Base-by-base conservation (phyloP, 2,329 filamentous ascomycete species). In the Dichotomopilus funicola region DNA sequence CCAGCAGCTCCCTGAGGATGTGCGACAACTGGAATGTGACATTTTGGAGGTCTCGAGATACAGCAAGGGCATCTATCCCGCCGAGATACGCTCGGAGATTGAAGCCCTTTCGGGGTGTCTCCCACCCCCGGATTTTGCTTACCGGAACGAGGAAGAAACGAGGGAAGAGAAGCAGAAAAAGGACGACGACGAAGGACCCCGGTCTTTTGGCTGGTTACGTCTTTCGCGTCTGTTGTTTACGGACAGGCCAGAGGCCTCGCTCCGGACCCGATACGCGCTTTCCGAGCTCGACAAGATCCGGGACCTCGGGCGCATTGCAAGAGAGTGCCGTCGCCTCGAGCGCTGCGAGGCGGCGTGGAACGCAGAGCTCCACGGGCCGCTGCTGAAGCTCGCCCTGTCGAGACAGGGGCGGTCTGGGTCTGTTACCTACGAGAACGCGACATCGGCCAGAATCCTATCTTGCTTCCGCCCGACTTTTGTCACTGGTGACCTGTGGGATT, bases 11-110 rank as follows among this genome's bases (percentile, higher is more conserved):
- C 54, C 54, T 13, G 38, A 49, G 19, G 49, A 56, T n/a, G 45
- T 41, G 6, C 44, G 45, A 41, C 33, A 53, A 27, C 54, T 56
- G 38, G 49, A 56, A 12, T 33, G 27, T 11, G 35, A 56, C 45
- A 35, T 44, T 40, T 36, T 36, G 12, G 40, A 33, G 34, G 41
- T 34, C 12, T 31, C 46, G 35, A 49, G 13, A 10, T 41, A 46
- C 42, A 36, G 34, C 19, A 19, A 11, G 43, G 51, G 46, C 43
- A 54, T 57, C 31, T 57, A 51, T 45, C 55, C 55, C 43, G 27
- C 51, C 13, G 55, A 51, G 55, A 57, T 57, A 38, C 55, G 51
- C n/a, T 3, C 46, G n/a, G 38, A 48, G 42, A 54, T 57, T n/a
- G 51, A 51, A 44, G 46, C 35, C 38, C 35, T 51, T 35, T 51